Conservation (phyloP, 306 rosid genomes). For the Gynostemma pentaphyllum region DNA sequence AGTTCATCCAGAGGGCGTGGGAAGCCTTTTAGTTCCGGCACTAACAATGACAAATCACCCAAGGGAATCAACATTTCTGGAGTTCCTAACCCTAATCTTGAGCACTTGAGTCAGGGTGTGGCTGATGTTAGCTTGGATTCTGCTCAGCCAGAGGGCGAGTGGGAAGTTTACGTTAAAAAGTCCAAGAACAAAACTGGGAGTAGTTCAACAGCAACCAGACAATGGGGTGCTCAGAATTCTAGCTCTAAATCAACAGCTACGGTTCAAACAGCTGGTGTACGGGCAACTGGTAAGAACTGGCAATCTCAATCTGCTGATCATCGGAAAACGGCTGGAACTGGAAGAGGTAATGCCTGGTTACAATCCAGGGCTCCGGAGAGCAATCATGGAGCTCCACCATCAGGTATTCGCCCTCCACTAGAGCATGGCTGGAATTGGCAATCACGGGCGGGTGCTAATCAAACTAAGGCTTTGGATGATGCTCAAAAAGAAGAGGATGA, state of each 20-base stretch:
- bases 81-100: conserved; percentile 16
- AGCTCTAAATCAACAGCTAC: conserved; percentile 29
- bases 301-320: conserved; percentile 27
- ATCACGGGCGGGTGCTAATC: conserved; percentile 31
- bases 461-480: conserved; percentile 19
- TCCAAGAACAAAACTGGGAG: conserved; percentile 62
- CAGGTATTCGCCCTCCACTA: conserved; percentile 47
- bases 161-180: conserved; percentile 58
- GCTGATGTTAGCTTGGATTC: conserved; percentile 31
- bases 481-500: conserved; percentile 11
- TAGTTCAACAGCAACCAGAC: conserved; percentile 41
- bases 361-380: conserved; percentile 23
- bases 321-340: conserved; percentile 33
- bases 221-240: conserved; percentile 28
- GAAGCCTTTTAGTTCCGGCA: conserved; percentile 7
- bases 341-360: conserved; percentile 37
- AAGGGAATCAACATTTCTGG: conserved; percentile 27
- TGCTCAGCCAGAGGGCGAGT: conserved; percentile 38
- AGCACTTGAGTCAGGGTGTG: conserved; percentile 38
- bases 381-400: conserved; percentile 15
- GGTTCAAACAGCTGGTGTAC: conserved; percentile 21
- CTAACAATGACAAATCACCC: conserved; percentile 11
- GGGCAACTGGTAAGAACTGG: conserved; percentile 14
- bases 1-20: conserved; percentile 44
- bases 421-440: conserved; percentile 82